These are phyloP conservation scores for Pelargonium exstipulatum DNA, from an alignment of 441 rosid species.

Conservation along the genomic window DNA sequence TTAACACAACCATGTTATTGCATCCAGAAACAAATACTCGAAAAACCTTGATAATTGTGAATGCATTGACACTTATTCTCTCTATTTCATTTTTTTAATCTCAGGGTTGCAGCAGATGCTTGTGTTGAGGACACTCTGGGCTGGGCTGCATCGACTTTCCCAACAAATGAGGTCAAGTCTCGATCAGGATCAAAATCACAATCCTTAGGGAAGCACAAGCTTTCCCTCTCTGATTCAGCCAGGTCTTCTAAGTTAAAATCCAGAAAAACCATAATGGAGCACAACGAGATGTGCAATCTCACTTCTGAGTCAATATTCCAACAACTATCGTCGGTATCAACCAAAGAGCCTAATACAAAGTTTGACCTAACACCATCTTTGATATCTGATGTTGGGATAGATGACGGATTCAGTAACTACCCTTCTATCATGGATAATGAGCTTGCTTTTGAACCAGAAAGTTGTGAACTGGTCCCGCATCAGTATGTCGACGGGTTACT, in stretches of 20 bases:
- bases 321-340: slow-evolving; percentile 20
- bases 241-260: slow-evolving; percentile 59
- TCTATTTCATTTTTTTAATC: slow-evolving; percentile 11
- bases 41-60: slow-evolving; percentile 2
- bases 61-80: background rate
- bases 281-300: slow-evolving; percentile 30
- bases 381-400: slow-evolving; percentile 28
- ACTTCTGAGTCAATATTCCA: slow-evolving; percentile 34
- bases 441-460: slow-evolving; percentile 31
- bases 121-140: slow-evolving; percentile 48
- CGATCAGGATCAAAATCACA: slow-evolving; percentile 44
- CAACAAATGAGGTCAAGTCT: slow-evolving; percentile 49
- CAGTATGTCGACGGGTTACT: slow-evolving; percentile 42
- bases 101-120: slow-evolving; percentile 70
- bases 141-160: slow-evolving; percentile 63
- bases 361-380: slow-evolving; percentile 40
- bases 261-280: slow-evolving; percentile 45
- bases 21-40: background rate
- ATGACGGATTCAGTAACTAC: slow-evolving; percentile 18
- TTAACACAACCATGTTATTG: background rate
- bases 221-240: slow-evolving; percentile 38
- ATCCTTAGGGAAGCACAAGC: slow-evolving; percentile 78
- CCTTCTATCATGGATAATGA: slow-evolving; percentile 28
- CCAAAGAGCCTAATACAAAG: slow-evolving; percentile 44
- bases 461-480: slow-evolving; percentile 33